Percentiles rank a stretch among this genome's conserved stretches.
Evolutionary conservation across 768 basidiomycete genomes (phyloP).

Genomic region (Rhodotorula sphaerocarpa): DNA sequence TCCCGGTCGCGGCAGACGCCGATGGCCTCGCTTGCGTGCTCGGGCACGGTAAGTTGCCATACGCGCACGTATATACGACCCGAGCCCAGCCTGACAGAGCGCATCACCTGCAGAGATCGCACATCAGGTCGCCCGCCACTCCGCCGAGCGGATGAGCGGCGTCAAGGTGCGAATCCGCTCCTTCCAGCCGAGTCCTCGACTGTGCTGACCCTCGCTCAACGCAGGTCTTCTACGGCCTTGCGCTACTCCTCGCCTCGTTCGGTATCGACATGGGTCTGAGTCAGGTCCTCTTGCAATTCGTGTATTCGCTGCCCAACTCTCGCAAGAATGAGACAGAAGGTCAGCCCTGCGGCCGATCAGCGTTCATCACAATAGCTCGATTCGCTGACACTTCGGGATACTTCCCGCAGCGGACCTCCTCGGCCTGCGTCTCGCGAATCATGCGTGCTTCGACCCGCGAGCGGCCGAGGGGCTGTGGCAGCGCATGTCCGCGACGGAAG

Average conservation of each 20-base stretch:
- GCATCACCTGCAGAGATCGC: constrained; percentile 29
- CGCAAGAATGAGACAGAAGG: constrained; percentile 75
- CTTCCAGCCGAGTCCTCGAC: too few species aligned
- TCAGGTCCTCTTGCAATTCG: constrained; percentile 15
- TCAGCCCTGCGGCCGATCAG: constrained; percentile 36
- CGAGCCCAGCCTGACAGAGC: constrained; percentile 42
- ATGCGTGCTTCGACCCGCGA: constrained; percentile 76
- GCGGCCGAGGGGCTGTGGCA: constrained; percentile 71
- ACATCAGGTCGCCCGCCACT: constrained; percentile 46
- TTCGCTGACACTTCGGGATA: background rate
- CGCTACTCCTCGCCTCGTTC: constrained; percentile 12
- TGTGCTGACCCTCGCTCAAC: constrained; percentile 48
- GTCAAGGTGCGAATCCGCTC: too few species aligned
- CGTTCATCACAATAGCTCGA: background rate
- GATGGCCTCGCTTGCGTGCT: constrained; percentile 75
- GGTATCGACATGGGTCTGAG: constrained; percentile 31
- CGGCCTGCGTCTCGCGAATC: constrained; percentile 68
- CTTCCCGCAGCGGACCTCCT: constrained; percentile 64
- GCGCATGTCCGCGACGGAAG: constrained; percentile 57
- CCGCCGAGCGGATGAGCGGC: constrained; percentile 45
- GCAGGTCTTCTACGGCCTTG: constrained; percentile 12
- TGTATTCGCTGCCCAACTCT: constrained; percentile 61
- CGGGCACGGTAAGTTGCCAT: constrained; percentile 58
- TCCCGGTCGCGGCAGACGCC: constrained; percentile 68
- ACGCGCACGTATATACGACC: background rate